Conservation (phyloP, 805 yeast species). For the Schwanniomyces occidentalis region DNA sequence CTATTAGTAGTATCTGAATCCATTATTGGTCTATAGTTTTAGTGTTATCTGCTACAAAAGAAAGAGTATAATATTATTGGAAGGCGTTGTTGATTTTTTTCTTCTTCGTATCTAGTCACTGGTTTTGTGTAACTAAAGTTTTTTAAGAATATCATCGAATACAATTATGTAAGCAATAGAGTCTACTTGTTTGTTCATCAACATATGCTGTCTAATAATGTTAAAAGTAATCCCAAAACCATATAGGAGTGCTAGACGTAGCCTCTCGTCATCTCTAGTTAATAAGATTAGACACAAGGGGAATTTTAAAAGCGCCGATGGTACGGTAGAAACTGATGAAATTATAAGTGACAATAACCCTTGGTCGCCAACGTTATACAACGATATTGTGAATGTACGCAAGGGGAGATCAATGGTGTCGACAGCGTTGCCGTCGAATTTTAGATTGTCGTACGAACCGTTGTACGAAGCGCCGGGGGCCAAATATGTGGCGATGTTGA, state of each 20-base stretch:
- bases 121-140: constrained; percentile 6
- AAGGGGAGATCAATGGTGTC: constrained; percentile 41
- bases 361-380: constrained; percentile 45
- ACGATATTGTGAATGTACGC: constrained; percentile 44
- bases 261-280: not conserved
- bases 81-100: constrained; percentile 11
- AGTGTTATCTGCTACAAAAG: constrained; percentile 2
- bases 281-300: constrained; percentile 15
- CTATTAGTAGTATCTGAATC: constrained; percentile 74
- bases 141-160: constrained; percentile 4
- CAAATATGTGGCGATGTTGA: constrained; percentile 60
- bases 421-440: constrained; percentile 51
- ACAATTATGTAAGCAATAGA: constrained; percentile 1
- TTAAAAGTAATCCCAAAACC: not conserved
- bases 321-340: constrained; percentile 43
- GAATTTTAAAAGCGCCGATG: constrained; percentile 25
- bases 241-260: not conserved
- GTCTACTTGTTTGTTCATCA: not conserved
- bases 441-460: constrained; percentile 58
- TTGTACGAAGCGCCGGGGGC: constrained; percentile 65
- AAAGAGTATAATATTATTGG: not conserved
- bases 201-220: not conserved
- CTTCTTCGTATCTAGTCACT: not conserved
- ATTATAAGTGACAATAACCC: constrained; percentile 43
- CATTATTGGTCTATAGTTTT: constrained; percentile 41